phyloP scores from a whole-genome alignment of 2,329 filamentous ascomycete genomes.

The Colletotrichum euphorbiae region DNA sequence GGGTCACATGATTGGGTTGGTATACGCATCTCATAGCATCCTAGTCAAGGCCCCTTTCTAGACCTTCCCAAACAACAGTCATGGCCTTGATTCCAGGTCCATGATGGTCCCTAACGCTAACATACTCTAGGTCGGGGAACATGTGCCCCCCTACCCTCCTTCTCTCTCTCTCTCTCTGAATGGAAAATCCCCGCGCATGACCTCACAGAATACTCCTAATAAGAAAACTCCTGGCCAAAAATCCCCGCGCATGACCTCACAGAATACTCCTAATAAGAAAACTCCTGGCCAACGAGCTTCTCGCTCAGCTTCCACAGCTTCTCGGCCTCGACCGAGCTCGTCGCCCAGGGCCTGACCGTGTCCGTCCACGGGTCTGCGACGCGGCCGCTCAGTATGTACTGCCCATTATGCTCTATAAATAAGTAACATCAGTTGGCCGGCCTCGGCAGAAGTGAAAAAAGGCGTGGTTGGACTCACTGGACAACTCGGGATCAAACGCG shows the following conservation, averaged over 20 bases:
- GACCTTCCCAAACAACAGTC: too few species aligned
- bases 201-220: too few species aligned
- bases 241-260: too few species aligned
- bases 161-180: too few species aligned
- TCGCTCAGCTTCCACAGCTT: background rate
- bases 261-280: background rate
- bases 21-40: too few species aligned
- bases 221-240: background rate
- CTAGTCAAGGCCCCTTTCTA: too few species aligned
- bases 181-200: background rate
- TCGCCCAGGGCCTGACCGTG: background rate
- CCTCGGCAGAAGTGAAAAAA: background rate
- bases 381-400: background rate
- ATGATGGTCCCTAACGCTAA: too few species aligned
- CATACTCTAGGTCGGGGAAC: too few species aligned
- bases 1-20: too few species aligned
- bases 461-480: background rate
- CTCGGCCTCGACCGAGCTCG: background rate
- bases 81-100: too few species aligned
- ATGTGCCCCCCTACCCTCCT: too few species aligned
- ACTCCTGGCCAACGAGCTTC: background rate
- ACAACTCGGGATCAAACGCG: conserved; percentile 49
- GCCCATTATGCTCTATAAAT: background rate
- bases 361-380: background rate
- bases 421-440: background rate